Evolutionary conservation across 768 basidiomycete genomes (phyloP), one percentile per base, ranked within the genome.

Genomic region (Phaffia australis): DNA sequence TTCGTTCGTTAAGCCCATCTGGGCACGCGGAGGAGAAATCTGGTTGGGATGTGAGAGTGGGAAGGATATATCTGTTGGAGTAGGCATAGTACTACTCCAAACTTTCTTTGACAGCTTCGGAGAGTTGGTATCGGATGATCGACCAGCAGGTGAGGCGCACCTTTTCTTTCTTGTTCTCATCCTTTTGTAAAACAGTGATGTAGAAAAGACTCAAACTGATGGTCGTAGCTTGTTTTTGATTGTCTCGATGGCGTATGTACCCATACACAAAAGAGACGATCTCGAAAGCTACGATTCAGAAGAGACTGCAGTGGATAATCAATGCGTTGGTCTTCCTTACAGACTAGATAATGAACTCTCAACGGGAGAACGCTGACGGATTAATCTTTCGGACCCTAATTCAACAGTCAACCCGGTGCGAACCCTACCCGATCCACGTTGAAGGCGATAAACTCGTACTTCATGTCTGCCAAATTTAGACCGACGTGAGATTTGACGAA

Each of bases 361-460:
- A 11, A 11, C 35, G 11, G 35, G 11, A 42, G 11, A 42, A 11
- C 35, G 35, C 35, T 42, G 35, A 42, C 35, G 35, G 11, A 42
- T 42, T 5, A 42, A 11, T 42, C 35, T 42, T 11, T 42, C 11
- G 11, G 11, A 4, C 6, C 11, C 4, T 42, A 42, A 4, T 42
- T 42, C 11, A 11, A 11, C 23, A 85, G 83, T 70, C 78, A 81
- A 60, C 87, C 88, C 6, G 78, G 79, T 63, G 87, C 85, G 3
- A 97, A 95, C 73, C 93, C 94, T 0, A 85, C 88, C 14, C 82
- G 91, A 51, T 80, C 83, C 19, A 89, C 87, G 11, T 79, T 97
- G 67, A 88, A 88, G 75, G 78, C 85, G 18, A 82, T 88, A 55
- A 89, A 91, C 72, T 84, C 86, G 70, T 87, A 81, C 70, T 75